phyloP scores from a whole-genome alignment of 2,329 filamentous ascomycete genomes.

The Penicillium sp. region DNA sequence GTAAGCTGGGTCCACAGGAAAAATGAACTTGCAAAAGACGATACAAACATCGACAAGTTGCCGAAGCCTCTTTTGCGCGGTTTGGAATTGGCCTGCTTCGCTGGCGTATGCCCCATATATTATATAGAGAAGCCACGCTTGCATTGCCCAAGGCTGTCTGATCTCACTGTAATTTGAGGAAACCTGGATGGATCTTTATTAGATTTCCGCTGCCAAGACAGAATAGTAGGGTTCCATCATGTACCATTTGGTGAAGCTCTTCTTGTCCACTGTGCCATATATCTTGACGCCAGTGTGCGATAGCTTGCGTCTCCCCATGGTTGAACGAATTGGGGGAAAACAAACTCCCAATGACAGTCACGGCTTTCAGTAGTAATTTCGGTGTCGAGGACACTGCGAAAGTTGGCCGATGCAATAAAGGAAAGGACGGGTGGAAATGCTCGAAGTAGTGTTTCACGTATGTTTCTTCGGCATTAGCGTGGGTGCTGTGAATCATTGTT shows the following conservation, averaged over 20 bases:
- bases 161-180: conserved; percentile 22
- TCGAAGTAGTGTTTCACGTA: conserved; percentile 14
- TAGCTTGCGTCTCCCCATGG: background rate
- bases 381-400: conserved; percentile 11
- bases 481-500: background rate
- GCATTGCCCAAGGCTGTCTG: conserved; percentile 29
- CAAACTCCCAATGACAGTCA: conserved; percentile 11
- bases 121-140: conserved; percentile 33
- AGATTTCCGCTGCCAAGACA: background rate
- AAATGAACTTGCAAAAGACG: background rate
- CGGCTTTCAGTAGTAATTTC: conserved; percentile 8
- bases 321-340: conserved; percentile 1
- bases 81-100: conserved; percentile 24
- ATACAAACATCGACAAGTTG: conserved; percentile 29
- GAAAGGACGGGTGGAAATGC: conserved; percentile 14
- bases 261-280: conserved; percentile 11
- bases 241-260: conserved; percentile 8
- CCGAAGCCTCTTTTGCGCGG: conserved; percentile 30
- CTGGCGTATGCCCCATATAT: conserved; percentile 33
- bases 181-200: conserved; percentile 17
- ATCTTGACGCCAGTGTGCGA: conserved; percentile 6
- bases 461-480: conserved; percentile 1
- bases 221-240: background rate
- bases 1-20: background rate
- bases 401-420: conserved; percentile 14